phyloP scores from a whole-genome alignment of 768 basidiomycete genomes.

The Nidula microcarpa region DNA sequence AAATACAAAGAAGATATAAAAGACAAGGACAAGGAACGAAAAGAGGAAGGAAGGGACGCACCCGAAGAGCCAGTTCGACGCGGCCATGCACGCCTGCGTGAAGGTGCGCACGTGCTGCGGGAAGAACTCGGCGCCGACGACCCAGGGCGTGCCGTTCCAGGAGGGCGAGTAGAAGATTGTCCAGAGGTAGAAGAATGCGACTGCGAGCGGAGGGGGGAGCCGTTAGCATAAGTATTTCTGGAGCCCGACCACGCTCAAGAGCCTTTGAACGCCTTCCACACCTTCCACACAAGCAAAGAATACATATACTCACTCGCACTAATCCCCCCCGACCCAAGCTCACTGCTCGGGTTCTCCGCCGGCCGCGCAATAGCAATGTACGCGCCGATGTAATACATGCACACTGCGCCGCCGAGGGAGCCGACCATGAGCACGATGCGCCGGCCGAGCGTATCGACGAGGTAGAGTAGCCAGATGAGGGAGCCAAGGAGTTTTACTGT shows the following conservation, averaged over 20 bases:
- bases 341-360: slow-evolving; percentile 8
- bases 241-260: not conserved
- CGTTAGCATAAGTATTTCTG: not conserved
- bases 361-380: slow-evolving; percentile 37
- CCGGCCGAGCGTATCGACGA: slow-evolving; percentile 41
- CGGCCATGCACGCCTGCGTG: slow-evolving; percentile 32
- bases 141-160: slow-evolving; percentile 47
- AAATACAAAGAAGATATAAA: not conserved
- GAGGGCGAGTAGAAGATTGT: slow-evolving; percentile 32
- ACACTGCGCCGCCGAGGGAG: slow-evolving; percentile 31
- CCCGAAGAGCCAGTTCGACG: slow-evolving; percentile 32
- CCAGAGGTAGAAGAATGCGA: slow-evolving; percentile 35
- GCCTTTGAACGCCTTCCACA: no score
- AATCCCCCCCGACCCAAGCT: slow-evolving; percentile 19
- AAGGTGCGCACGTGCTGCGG: slow-evolving; percentile 35
- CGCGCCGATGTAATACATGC: slow-evolving; percentile 42
- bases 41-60: slow-evolving; percentile 2
- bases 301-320: slow-evolving; percentile 22
- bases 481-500: slow-evolving; percentile 29
- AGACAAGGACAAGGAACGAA: not conserved
- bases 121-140: slow-evolving; percentile 40
- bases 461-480: slow-evolving; percentile 36
- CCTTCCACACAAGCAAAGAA: not conserved
- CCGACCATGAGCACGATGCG: slow-evolving; percentile 36
- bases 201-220: slow-evolving; percentile 1